Evolutionary conservation across 208 protist genomes (phyloP), one percentile per base, ranked within the genome.

Genomic region (Dictyostelium gargantuum): DNA sequence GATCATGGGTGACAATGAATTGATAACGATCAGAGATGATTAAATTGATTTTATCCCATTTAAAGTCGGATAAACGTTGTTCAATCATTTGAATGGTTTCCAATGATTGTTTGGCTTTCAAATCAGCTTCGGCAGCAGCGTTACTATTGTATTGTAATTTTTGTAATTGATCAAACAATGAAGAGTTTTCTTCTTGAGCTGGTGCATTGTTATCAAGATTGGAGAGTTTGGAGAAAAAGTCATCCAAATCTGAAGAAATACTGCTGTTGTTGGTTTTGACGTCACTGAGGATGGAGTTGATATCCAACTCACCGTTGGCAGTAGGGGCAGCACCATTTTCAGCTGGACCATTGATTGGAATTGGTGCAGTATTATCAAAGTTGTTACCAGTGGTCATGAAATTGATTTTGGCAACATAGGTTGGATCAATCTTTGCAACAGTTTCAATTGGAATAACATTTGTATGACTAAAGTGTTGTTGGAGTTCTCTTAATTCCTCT

Each of bases 11-110:
- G 10, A 79, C 52, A 42, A 89, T 79, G 50, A 89, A 89, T 75
- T 79, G 29, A 29, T 89, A 89, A 56, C 46, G 82, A 79, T 89
- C 82, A 0, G 82, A 89, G 29, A 89, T 61, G n/a, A 89, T 52
- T 35, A 89, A 48, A 54, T 89, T 40, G 13, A 89, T 79, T 5
- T 79, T 79, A 6, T 26, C 13, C 82, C 82, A 89, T n/a, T 46
- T 29, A 26, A 79, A 89, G 40, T 89, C 82, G 26, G 68, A 61
- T n/a, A 89, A 35, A 15, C 29, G 48, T 68, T 89, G 82, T 1
- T 68, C 17, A 46, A 75, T 48, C 10, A n/a, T 29, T 46, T 35
- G 17, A 75, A 70, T 38, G 8, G 3, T 23, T 70, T 70, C 63
- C 6, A 6, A 40, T 10, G 6, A 70, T 70, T 35, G 29, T 23